These are phyloP conservation scores for Diplodia scrobiculata DNA, from an alignment of 2,329 filamentous ascomycete species.

Conservation along the genomic window DNA sequence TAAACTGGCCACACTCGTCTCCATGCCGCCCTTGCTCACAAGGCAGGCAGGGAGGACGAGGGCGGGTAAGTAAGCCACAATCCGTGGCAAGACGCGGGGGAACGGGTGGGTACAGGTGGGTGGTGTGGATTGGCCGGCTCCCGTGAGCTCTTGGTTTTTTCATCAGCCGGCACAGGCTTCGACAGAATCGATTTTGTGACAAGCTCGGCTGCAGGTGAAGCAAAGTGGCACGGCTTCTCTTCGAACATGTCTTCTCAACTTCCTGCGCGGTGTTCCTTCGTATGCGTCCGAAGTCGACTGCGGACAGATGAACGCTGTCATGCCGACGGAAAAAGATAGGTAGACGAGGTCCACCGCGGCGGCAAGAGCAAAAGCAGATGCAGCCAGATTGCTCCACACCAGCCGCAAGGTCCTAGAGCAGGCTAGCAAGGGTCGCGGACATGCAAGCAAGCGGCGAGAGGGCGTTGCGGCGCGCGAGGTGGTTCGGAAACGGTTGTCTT, in stretches of 20 bases:
- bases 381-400: constrained; percentile 3
- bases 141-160: not conserved
- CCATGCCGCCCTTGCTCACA: not conserved
- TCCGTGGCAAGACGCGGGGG: not conserved
- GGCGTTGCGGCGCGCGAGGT: not conserved
- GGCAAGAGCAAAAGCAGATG: constrained; percentile 1
- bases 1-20: not conserved
- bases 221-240: not conserved
- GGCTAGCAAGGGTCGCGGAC: not conserved
- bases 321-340: not conserved
- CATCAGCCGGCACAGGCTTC: not conserved
- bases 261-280: not conserved
- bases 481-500: not conserved
- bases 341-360: constrained; percentile 18
- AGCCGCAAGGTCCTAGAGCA: not conserved
- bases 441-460: constrained; percentile 11
- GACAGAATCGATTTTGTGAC: not conserved
- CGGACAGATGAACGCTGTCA: not conserved
- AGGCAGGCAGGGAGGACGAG: constrained; percentile 1
- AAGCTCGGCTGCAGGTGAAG: not conserved
- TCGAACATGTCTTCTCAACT: not conserved
- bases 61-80: constrained; percentile 12
- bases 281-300: not conserved
- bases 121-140: not conserved
- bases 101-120: not conserved